These are phyloP conservation scores for Quercus variabilis DNA, from an alignment of 306 rosid genomes.

Conservation along the genomic window DNA sequence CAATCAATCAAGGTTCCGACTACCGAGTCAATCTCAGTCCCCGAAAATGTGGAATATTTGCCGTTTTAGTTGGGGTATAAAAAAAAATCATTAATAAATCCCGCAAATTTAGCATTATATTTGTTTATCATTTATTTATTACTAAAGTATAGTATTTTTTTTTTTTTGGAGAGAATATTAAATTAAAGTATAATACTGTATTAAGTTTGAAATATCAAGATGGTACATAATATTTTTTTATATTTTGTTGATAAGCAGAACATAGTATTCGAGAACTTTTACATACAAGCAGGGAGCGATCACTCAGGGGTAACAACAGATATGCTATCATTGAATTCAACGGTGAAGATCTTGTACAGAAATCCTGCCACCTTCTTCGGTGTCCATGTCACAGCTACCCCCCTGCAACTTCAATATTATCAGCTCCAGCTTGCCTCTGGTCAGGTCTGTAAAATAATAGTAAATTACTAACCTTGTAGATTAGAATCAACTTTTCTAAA, in stretches of 20 bases:
- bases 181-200: neutral
- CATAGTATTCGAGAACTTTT: conserved; percentile 60
- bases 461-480: too few species aligned
- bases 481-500: too few species aligned
- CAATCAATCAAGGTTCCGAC: too few species aligned
- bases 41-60: too few species aligned
- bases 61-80: neutral
- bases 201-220: neutral
- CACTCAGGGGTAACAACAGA: conserved; percentile 73
- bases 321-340: conserved; percentile 78
- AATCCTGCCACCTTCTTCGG: conserved; percentile 87
- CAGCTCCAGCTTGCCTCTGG: conserved; percentile 77
- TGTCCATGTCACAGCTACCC: conserved; percentile 78
- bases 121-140: neutral
- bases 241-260: conserved; percentile 30
- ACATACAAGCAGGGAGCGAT: conserved; percentile 82
- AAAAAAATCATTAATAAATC: neutral
- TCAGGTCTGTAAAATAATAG: conserved; percentile 39
- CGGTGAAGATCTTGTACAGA: conserved; percentile 64
- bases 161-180: too few species aligned
- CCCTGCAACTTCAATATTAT: conserved; percentile 55
- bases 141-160: neutral
- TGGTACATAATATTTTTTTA: neutral
- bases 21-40: too few species aligned
- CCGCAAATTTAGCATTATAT: neutral